These are phyloP conservation scores for Botrytis porri DNA, from an alignment of 2,329 filamentous ascomycete genomes.

Conservation along the genomic window DNA sequence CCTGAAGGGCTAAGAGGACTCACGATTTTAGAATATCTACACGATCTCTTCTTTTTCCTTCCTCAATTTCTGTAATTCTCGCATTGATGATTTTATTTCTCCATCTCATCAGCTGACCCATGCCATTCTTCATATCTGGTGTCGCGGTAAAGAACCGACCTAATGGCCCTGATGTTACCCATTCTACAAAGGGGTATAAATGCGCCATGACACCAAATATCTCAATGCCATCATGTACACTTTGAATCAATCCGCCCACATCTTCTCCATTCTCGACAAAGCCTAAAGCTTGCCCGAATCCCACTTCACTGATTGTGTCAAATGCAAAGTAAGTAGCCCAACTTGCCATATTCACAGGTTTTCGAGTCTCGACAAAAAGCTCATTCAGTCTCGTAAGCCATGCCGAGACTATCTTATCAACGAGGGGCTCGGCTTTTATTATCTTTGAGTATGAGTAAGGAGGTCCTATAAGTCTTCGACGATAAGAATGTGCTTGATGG, in stretches of 20 bases:
- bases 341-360: slow-evolving; percentile 52
- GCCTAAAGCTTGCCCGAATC: slow-evolving; percentile 54
- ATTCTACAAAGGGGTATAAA: slow-evolving; percentile 52
- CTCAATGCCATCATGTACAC: slow-evolving; percentile 46
- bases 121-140: slow-evolving; percentile 10
- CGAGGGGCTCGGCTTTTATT: slow-evolving; percentile 56
- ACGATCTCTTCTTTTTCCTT: neutral
- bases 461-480: slow-evolving; percentile 52
- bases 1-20: neutral
- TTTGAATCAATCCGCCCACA: slow-evolving; percentile 52
- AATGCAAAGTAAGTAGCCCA: slow-evolving; percentile 52
- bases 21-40: slow-evolving; percentile 5
- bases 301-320: slow-evolving; percentile 55
- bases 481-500: slow-evolving; percentile 48
- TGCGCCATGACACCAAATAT: slow-evolving; percentile 40
- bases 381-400: slow-evolving; percentile 49
- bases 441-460: slow-evolving; percentile 54
- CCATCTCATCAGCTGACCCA: slow-evolving; percentile 17
- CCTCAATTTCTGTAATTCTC: slow-evolving; percentile 4
- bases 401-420: slow-evolving; percentile 49
- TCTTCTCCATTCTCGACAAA: slow-evolving; percentile 53
- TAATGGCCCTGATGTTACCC: slow-evolving; percentile 51
- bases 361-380: slow-evolving; percentile 45
- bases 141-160: slow-evolving; percentile 32
- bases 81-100: slow-evolving; percentile 9